phyloP scores from a whole-genome alignment of 306 rosid species.

The Castanopsis chinensis region DNA sequence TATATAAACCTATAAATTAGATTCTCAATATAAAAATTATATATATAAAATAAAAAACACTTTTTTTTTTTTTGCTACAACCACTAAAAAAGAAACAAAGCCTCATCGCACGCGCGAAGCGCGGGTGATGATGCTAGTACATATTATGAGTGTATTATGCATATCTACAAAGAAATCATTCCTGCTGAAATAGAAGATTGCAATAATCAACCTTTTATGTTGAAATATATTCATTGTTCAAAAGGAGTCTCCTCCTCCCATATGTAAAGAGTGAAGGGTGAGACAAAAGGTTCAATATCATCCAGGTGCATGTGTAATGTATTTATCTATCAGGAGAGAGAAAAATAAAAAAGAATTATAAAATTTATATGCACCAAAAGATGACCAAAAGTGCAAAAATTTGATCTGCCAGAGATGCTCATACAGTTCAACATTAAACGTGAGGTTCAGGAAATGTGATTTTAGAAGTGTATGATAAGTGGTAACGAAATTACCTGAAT shows the following conservation, averaged over 20 bases:
- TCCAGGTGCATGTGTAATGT: not conserved
- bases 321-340: not conserved
- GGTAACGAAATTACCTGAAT: constrained; percentile 63
- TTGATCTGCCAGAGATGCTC: no score
- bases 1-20: no score
- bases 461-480: not conserved
- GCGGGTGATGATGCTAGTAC: no score
- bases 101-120: no score
- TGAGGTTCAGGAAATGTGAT: not conserved
- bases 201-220: not conserved
- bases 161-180: not conserved
- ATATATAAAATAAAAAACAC: no score
- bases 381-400: not conserved
- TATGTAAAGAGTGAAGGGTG: not conserved
- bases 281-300: not conserved
- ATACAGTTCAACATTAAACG: constrained; percentile 2
- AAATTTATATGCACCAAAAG: not conserved
- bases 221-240: not conserved
- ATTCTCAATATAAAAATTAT: no score
- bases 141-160: not conserved
- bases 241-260: not conserved
- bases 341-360: no score
- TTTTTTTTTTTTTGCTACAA: no score
- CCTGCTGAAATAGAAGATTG: not conserved
- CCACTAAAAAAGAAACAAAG: no score